Conservation (phyloP, 129 eudicot genomes). For the Flaveria linearis region DNA sequence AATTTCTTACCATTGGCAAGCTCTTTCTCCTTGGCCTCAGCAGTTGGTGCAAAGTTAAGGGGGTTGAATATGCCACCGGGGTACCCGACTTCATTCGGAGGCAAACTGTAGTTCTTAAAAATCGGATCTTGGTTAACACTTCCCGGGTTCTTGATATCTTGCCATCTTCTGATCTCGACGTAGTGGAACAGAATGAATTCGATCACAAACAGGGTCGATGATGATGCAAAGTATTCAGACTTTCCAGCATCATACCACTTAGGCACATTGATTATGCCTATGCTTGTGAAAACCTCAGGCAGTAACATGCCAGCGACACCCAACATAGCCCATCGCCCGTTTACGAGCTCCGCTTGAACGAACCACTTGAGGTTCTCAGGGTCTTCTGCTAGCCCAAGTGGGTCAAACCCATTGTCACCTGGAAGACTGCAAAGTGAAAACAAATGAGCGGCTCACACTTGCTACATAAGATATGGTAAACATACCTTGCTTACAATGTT, state of each 20-base stretch:
- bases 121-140: slow-evolving; percentile 97
- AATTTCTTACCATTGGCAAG: slow-evolving; percentile 75
- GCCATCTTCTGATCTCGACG: slow-evolving; percentile 98
- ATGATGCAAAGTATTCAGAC: slow-evolving; percentile 78
- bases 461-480: too few species aligned
- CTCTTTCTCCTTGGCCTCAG: slow-evolving; percentile 87
- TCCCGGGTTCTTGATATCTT: slow-evolving; percentile 97
- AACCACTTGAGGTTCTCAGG: slow-evolving; percentile 90
- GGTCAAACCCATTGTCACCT: slow-evolving; percentile 99
- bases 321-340: slow-evolving; percentile 97
- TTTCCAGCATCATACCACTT: slow-evolving; percentile 78
- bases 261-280: slow-evolving; percentile 11
- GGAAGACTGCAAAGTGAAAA: slow-evolving; percentile 60
- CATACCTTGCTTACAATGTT: too few species aligned
- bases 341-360: slow-evolving; percentile 93
- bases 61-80: slow-evolving; percentile 96
- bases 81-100: slow-evolving; percentile 90
- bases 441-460: not conserved
- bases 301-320: slow-evolving; percentile 97
- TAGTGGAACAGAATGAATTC: slow-evolving; percentile 96
- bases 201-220: slow-evolving; percentile 88
- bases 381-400: slow-evolving; percentile 92
- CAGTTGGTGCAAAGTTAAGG: slow-evolving; percentile 77
- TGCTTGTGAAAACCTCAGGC: slow-evolving; percentile 15
- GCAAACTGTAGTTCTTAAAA: slow-evolving; percentile 84